These are phyloP conservation scores for Ambrosia trifida DNA, from an alignment of 129 eudicot genomes.

Conservation along the genomic window DNA sequence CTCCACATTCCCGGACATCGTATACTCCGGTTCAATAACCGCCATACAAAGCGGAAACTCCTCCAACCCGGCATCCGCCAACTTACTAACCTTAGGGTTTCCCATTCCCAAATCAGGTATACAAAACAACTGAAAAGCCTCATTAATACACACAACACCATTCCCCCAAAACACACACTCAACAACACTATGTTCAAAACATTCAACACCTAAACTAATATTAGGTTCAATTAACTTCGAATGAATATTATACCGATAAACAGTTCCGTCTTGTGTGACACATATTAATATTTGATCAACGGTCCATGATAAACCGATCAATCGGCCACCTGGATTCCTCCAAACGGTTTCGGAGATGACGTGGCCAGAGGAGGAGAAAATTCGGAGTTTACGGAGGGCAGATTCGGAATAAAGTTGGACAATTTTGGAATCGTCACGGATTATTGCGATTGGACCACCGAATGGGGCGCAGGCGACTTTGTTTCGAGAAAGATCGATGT, in stretches of 20 bases:
- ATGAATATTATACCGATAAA: constrained; percentile 66
- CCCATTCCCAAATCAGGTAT: constrained; percentile 71
- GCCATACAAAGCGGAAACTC: constrained; percentile 81
- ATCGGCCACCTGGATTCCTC: constrained; percentile 86
- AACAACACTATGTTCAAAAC: constrained; percentile 71
- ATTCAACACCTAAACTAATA: constrained; percentile 68
- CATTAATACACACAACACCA: constrained; percentile 89
- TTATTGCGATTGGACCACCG: constrained; percentile 95
- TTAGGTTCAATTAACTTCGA: constrained; percentile 51
- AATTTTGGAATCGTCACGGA: constrained; percentile 95
- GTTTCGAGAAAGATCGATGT: constrained; percentile 86
- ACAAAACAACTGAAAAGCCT: constrained; percentile 66
- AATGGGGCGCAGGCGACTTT: constrained; percentile 90
- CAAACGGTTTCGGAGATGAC: constrained; percentile 77
- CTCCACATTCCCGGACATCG: constrained; percentile 92
- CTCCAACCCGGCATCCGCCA: constrained; percentile 70
- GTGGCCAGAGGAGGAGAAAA: constrained; percentile 85
- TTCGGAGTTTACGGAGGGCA: constrained; percentile 92
- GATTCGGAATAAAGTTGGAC: constrained; percentile 98
- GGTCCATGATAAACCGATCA: constrained; percentile 89
- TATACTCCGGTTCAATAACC: constrained; percentile 91
- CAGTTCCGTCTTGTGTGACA: constrained; percentile 86
- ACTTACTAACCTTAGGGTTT: constrained; percentile 47
- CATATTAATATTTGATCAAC: constrained; percentile 76
- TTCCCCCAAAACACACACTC: constrained; percentile 98